Percentiles rank a stretch among this genome's conserved stretches.
These are phyloP conservation scores for Cymbopogon citratus DNA, from an alignment of 176 grass and related monocot species.

Conservation along the genomic window DNA sequence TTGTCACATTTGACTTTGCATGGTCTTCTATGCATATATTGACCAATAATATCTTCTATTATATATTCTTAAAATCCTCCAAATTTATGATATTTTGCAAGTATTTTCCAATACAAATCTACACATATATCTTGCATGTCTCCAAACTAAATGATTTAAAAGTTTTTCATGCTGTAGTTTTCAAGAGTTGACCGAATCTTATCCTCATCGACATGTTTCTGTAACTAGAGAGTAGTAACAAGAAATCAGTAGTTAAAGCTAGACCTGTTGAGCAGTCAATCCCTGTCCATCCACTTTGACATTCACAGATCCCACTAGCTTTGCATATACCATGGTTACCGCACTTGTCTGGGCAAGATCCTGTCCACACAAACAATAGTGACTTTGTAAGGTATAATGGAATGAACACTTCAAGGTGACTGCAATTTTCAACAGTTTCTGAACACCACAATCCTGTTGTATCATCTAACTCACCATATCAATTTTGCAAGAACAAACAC, in stretches of 20 bases:
- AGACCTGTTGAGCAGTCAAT: conserved; percentile 98
- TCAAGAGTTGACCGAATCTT: background rate
- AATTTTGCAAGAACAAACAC: background rate
- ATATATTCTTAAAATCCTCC: background rate
- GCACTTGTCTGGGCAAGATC: conserved; percentile 81
- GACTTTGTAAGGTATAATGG: background rate
- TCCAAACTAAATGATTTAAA: background rate
- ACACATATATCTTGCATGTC: background rate
- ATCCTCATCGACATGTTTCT: background rate
- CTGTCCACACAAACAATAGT: conserved; percentile 39
- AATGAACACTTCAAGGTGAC: background rate
- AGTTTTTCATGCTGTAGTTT: background rate
- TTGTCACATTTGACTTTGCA: background rate
- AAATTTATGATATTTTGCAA: background rate
- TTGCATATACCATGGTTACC: conserved; percentile 63
- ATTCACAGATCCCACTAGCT: conserved; percentile 85
- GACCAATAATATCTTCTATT: background rate
- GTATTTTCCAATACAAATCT: background rate
- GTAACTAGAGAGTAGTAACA: background rate
- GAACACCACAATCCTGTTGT: background rate
- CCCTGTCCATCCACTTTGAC: conserved; percentile 75
- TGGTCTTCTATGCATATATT: background rate
- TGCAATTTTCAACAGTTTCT: background rate
- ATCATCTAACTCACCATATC: background rate
- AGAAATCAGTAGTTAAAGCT: conserved; percentile 6